phyloP scores from a whole-genome alignment of 192 early-diverging fungal species.

The Entomortierella lignicola region DNA sequence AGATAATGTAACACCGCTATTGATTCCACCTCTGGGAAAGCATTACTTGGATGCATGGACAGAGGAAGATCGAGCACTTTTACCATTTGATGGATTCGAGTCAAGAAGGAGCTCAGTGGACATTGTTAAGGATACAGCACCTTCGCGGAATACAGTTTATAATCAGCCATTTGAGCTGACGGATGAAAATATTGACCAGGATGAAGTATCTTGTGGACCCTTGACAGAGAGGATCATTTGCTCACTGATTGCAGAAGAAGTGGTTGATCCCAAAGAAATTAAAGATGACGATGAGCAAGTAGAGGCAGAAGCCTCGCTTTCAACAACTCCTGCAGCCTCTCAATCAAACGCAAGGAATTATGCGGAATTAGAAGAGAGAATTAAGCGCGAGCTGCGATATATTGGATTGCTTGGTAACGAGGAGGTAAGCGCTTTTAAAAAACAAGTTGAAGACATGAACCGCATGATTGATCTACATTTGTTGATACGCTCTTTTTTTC shows the following conservation, averaged over 20 bases:
- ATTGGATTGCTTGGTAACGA: conserved; percentile 86
- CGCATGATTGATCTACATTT: too few relatives aligned
- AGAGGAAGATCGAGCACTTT: conserved; percentile 72
- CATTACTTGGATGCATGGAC: conserved; percentile 78
- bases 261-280: conserved; percentile 59
- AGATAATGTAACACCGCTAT: conserved; percentile 77
- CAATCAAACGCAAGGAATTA: conserved; percentile 58
- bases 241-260: conserved; percentile 74
- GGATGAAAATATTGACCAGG: conserved; percentile 66
- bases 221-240: conserved; percentile 84
- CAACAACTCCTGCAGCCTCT: neutral
- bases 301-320: too few relatives aligned
- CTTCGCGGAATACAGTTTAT: conserved; percentile 38
- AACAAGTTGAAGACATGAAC: too few relatives aligned
- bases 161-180: conserved; percentile 52
- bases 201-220: conserved; percentile 72
- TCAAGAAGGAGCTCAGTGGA: conserved; percentile 50
- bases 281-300: conserved; percentile 43
- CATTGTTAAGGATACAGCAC: conserved; percentile 19
- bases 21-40: conserved; percentile 84
- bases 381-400: conserved; percentile 84
- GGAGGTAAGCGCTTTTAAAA: conserved; percentile 59
- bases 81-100: conserved; percentile 56
- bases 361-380: conserved; percentile 80
- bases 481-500: too few relatives aligned